These are phyloP conservation scores for Wickerhamiella sergipiensis DNA, from an alignment of 805 yeast genomes.

Conservation along the genomic window DNA sequence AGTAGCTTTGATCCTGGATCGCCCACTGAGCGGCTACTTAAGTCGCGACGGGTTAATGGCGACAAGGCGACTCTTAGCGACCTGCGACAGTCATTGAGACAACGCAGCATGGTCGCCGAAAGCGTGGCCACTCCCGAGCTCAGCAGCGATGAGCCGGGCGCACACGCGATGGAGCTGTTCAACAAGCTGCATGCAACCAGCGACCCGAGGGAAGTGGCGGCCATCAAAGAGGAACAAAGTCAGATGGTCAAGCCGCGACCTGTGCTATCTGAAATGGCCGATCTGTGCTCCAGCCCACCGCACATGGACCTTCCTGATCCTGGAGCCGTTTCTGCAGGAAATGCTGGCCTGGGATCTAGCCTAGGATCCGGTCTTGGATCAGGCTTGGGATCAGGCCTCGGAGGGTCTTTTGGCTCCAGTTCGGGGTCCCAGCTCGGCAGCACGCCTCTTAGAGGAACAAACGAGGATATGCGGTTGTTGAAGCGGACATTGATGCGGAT, in stretches of 20 bases:
- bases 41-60: background rate
- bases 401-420: too few species aligned
- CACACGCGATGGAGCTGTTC: conserved; percentile 4
- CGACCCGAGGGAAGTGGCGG: background rate
- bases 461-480: background rate
- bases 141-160: conserved; percentile 4
- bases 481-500: conserved; percentile 1
- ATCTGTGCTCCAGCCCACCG: conserved; percentile 3
- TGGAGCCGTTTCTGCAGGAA: too few species aligned
- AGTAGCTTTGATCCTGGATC: background rate
- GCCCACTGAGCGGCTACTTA: background rate
- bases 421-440: too few species aligned
- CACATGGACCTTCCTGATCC: too few species aligned
- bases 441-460: background rate
- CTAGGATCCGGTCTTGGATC: background rate
- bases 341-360: too few species aligned
- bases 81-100: background rate
- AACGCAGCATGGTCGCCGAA: background rate
- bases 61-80: background rate
- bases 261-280: conserved; percentile 1
- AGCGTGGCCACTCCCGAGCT: background rate
- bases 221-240: background rate
- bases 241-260: conserved; percentile 2
- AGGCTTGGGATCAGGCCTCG: background rate
- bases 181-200: background rate